Base-by-base conservation (phyloP, 225 moss, liverwort and hornwort genomes). In the Takakia lepidozioides region DNA sequence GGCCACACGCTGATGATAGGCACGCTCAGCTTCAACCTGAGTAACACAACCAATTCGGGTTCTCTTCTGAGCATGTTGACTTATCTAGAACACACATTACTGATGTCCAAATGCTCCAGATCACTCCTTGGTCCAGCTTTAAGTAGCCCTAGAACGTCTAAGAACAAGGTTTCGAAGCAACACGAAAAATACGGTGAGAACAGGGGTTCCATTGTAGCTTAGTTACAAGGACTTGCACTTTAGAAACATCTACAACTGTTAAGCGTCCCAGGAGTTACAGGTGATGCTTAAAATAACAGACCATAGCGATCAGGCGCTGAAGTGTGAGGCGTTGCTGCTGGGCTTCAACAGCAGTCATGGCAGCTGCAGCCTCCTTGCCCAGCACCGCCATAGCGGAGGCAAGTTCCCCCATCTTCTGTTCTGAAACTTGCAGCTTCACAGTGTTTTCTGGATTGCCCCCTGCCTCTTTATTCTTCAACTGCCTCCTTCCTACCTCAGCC, bases 261-360 rank as follows among this genome's bases (percentile, higher is more conserved):
- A n/a, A n/a, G n/a, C n/a, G n/a, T n/a, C n/a, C n/a, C n/a, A n/a
- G n/a, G n/a, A n/a, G n/a, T n/a, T n/a, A n/a, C n/a, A n/a, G n/a
- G n/a, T n/a, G n/a, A n/a, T n/a, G n/a, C n/a, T n/a, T n/a, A n/a
- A n/a, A n/a, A n/a, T n/a, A n/a, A n/a, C n/a, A n/a, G 38, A 85
- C 92, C 92, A 87, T 92, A 18, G 82, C 82, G 61, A 92, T 83
- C 47, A 92, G 49, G 27, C 92, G 79, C 75, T 92, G 92, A 37
- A 87, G 76, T 21, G 92, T 92, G 17, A 82, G 66, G 15, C 92
- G 87, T 63, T 92, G 92, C 56, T 92, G 92, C 69, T 92, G 92
- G 35, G 85, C 92, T 67, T 92, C 92, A 37, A 92, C 92, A 49
- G 87, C 85, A 56, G 87, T 87, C 92, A 92, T 92, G 54, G 92